phyloP scores from a whole-genome alignment of 306 rosid species.

The Cucumis hystrix region DNA sequence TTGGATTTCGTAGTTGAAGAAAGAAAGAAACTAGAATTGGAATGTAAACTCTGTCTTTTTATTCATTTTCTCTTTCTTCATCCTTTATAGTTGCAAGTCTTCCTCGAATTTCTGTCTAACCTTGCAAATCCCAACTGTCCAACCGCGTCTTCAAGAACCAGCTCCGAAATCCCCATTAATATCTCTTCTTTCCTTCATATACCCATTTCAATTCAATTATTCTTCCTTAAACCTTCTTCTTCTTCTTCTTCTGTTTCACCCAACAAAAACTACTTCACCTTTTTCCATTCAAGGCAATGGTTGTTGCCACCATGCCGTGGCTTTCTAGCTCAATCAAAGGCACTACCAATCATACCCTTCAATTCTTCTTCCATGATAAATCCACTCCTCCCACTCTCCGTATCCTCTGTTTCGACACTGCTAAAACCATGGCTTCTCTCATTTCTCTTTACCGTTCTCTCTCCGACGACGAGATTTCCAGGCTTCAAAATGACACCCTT shows the following conservation, averaged over 20 bases:
- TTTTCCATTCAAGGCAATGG: constrained; percentile 8
- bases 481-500: constrained; percentile 18
- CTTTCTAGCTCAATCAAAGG: constrained; percentile 4
- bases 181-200: background rate
- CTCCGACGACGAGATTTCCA: constrained; percentile 25
- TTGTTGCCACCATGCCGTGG: constrained; percentile 20
- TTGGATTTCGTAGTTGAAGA: too few relatives aligned
- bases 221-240: background rate
- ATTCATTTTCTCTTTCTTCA: background rate
- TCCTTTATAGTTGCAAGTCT: background rate
- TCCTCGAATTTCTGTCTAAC: background rate
- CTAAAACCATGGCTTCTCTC: constrained; percentile 49
- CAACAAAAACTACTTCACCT: background rate
- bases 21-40: too few relatives aligned
- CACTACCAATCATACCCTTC: background rate
- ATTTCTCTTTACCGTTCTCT: constrained; percentile 46
- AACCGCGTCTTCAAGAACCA: constrained; percentile 17
- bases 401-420: constrained; percentile 50
- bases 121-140: constrained; percentile 1
- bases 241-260: too few relatives aligned
- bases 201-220: background rate
- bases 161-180: constrained; percentile 10
- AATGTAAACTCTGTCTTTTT: background rate
- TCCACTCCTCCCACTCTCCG: constrained; percentile 22
- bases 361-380: constrained; percentile 18